Evolutionary conservation across 1,284 basidiomycete species (phyloP).

Genomic region (Sporisorium scitamineum): DNA sequence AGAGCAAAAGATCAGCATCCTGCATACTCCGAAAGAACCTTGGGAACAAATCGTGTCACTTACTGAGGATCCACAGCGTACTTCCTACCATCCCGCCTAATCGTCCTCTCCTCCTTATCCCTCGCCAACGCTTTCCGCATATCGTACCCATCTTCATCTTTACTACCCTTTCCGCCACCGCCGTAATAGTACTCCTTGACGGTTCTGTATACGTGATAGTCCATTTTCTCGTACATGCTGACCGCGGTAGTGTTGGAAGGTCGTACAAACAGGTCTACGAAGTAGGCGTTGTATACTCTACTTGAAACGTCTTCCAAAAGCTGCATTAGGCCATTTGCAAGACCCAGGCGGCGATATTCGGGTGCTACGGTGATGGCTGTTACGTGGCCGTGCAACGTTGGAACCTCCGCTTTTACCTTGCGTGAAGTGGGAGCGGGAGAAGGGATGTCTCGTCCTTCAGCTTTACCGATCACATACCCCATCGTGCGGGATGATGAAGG

Average conservation of each 20-base stretch:
- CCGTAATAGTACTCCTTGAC: constrained; percentile 88
- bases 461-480: constrained; percentile 63
- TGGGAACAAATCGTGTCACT: constrained; percentile 38
- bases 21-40: too few species aligned
- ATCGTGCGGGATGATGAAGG: constrained; percentile 70
- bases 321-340: constrained; percentile 84
- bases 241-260: constrained; percentile 74
- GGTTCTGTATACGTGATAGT: constrained; percentile 85
- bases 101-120: constrained; percentile 52
- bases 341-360: constrained; percentile 84
- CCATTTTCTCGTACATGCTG: constrained; percentile 87
- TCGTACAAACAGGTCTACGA: constrained; percentile 90
- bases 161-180: constrained; percentile 73
- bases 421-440: constrained; percentile 7
- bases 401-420: neutral
- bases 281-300: constrained; percentile 75
- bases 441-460: constrained; percentile 56
- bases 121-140: constrained; percentile 75
- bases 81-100: constrained; percentile 53
- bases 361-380: constrained; percentile 91
- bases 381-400: constrained; percentile 74
- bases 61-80: constrained; percentile 56
- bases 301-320: constrained; percentile 85
- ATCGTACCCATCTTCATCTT: constrained; percentile 89
- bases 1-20: constrained; percentile 37